A percentile compares a stretch with the other conserved stretches of the same genome.
These are phyloP conservation scores for Stachybotrys chlorohalonatus DNA, from an alignment of 2,329 filamentous ascomycete species.

Conservation along the genomic window DNA sequence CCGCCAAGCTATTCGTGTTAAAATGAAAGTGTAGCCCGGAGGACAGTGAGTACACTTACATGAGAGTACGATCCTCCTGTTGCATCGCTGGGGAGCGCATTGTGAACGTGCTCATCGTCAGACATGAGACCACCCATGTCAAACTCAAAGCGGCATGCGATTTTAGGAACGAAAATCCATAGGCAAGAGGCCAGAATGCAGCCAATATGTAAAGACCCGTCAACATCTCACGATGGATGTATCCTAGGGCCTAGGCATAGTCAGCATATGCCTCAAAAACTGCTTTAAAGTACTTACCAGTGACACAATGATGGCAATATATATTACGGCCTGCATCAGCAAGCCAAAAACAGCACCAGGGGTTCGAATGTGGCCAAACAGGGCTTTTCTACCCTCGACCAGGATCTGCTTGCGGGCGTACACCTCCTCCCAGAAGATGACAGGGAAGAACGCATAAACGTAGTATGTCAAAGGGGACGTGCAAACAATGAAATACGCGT, in stretches of 20 bases:
- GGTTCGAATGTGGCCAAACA: conserved; percentile 63
- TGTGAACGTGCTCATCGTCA: conserved; percentile 84
- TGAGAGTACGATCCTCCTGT: conserved; percentile 62
- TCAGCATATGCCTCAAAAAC: not conserved
- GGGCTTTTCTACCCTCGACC: conserved; percentile 51
- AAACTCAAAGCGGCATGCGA: conserved; percentile 54
- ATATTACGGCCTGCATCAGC: conserved; percentile 53
- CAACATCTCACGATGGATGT: conserved; percentile 82
- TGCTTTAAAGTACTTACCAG: conserved; percentile 44
- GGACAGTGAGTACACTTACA: conserved; percentile 42
- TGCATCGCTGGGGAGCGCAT: conserved; percentile 74
- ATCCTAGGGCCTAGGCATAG: conserved; percentile 67
- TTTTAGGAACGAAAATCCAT: conserved; percentile 64
- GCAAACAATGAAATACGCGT: conserved; percentile 70
- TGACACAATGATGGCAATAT: conserved; percentile 68
- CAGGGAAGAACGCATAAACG: conserved; percentile 81
- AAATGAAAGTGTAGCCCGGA: not conserved
- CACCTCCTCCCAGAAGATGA: conserved; percentile 95
- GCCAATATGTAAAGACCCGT: conserved; percentile 71
- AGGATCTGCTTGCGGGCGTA: conserved; percentile 68
- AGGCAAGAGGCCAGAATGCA: conserved; percentile 66
- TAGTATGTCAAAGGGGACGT: conserved; percentile 80
- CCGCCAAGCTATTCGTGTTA: conserved; percentile 47
- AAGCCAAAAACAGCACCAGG: conserved; percentile 49
- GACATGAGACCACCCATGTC: conserved; percentile 69